Percentiles rank a stretch among this genome's conserved stretches.
These are phyloP conservation scores for Furculomyces boomerangus DNA, from an alignment of 371 early-diverging fungal genomes.

Conservation along the genomic window DNA sequence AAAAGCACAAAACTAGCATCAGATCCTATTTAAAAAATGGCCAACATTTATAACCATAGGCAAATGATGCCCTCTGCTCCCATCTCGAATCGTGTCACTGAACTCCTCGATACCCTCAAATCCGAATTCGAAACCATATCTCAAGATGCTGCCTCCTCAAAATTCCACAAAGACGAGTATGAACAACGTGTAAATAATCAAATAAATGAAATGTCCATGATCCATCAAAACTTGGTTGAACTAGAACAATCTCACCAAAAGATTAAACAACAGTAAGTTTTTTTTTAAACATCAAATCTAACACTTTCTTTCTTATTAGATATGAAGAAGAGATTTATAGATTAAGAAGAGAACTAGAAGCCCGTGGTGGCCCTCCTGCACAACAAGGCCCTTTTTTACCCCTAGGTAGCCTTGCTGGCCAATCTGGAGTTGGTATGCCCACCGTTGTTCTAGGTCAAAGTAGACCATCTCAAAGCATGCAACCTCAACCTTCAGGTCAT, in stretches of 20 bases:
- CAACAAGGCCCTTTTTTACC: constrained; percentile 19
- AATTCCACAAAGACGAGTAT: constrained; percentile 67
- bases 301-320: background rate
- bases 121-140: constrained; percentile 59
- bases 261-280: constrained; percentile 40
- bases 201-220: constrained; percentile 47
- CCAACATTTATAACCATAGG: constrained; percentile 60
- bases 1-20: background rate
- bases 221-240: constrained; percentile 59
- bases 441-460: background rate
- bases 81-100: constrained; percentile 43
- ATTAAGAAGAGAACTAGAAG: constrained; percentile 52
- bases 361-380: constrained; percentile 27
- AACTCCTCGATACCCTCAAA: constrained; percentile 67
- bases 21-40: constrained; percentile 20
- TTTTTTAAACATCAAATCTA: background rate
- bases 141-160: constrained; percentile 52
- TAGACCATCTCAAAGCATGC: background rate
- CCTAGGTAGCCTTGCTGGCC: background rate
- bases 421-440: constrained; percentile 1
- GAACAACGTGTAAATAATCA: constrained; percentile 70
- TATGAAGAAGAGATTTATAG: constrained; percentile 64
- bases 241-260: constrained; percentile 57
- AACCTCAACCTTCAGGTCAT: background rate
- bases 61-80: constrained; percentile 51